Evolutionary conservation across 768 basidiomycete species (phyloP).

Genomic region (Kwoniella botswanensis): DNA sequence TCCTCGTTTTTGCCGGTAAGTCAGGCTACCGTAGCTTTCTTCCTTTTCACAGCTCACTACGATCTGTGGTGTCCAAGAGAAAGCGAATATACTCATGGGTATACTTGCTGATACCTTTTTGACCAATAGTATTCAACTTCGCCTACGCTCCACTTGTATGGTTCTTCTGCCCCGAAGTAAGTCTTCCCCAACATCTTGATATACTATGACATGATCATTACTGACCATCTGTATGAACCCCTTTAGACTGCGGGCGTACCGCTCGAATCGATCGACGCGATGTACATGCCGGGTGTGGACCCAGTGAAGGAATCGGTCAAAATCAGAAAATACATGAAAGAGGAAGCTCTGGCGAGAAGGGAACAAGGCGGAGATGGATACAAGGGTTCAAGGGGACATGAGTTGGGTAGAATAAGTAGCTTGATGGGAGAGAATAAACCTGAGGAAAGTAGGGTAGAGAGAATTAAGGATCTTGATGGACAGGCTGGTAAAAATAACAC

Average conservation of each 20-base stretch:
- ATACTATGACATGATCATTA: background rate
- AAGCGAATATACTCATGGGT: too few relatives aligned
- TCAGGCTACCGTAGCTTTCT: background rate
- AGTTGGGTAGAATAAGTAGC: background rate
- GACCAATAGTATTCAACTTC: slow-evolving; percentile 24
- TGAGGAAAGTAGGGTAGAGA: background rate
- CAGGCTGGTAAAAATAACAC: background rate
- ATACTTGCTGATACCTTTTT: too few relatives aligned
- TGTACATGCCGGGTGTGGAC: slow-evolving; percentile 28
- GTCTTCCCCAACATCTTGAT: background rate
- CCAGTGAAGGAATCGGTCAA: slow-evolving; percentile 29
- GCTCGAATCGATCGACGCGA: slow-evolving; percentile 37
- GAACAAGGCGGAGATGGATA: background rate
- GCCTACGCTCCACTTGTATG: slow-evolving; percentile 28
- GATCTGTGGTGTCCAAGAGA: too few relatives aligned
- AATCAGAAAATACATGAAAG: slow-evolving; percentile 17
- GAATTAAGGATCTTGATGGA: background rate
- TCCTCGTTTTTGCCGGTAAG: slow-evolving; percentile 25
- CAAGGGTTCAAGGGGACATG: background rate
- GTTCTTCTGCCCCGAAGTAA: slow-evolving; percentile 33
- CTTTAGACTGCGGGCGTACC: slow-evolving; percentile 37
- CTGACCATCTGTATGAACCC: background rate
- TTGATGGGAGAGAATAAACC: slow-evolving; percentile 16
- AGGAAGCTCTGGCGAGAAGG: background rate
- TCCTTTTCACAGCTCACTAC: too few relatives aligned